Evolutionary conservation across 108 stramenopile genomes (phyloP).

Genomic region (Cyclostephanos invisitatus): DNA sequence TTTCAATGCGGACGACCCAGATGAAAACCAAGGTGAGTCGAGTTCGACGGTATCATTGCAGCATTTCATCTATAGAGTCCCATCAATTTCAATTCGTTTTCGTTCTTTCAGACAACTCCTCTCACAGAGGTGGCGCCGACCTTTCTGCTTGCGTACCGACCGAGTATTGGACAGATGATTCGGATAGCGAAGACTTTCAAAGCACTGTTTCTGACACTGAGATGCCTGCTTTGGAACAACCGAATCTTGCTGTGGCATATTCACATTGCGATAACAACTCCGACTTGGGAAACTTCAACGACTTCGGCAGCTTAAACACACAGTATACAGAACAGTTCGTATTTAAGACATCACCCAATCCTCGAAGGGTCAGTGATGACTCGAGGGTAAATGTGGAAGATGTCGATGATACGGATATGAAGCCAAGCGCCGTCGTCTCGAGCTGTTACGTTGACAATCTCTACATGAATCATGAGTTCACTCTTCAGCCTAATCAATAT

Average conservation of each 20-base stretch:
- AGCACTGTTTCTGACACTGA: slow-evolving; percentile 1
- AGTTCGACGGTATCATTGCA: background rate
- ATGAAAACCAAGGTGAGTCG: slow-evolving; percentile 1
- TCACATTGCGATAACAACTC: background rate
- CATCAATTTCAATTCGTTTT: background rate
- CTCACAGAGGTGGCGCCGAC: background rate
- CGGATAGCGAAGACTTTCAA: slow-evolving; percentile 10
- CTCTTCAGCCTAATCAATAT: slow-evolving; percentile 5
- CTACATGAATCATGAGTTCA: background rate
- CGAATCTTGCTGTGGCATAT: background rate
- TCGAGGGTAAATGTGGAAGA: background rate
- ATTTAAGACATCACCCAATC: slow-evolving; percentile 13
- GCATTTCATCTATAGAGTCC: background rate
- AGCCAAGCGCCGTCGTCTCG: slow-evolving; percentile 4
- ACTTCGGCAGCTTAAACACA: background rate
- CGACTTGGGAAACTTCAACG: slow-evolving; percentile 3
- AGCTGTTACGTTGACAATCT: background rate
- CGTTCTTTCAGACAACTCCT: background rate
- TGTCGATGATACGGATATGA: background rate
- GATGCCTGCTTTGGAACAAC: slow-evolving; percentile 4
- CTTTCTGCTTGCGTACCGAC: background rate
- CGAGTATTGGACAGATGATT: background rate
- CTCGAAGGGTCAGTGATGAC: slow-evolving; percentile 10
- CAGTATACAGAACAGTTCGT: background rate
- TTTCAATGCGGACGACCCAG: too few relatives aligned